A percentile compares a stretch with the other conserved stretches of the same genome.
Evolutionary conservation across 139 green algal genomes (phyloP).

Genomic region (Tetradesmus lagerheimii): DNA sequence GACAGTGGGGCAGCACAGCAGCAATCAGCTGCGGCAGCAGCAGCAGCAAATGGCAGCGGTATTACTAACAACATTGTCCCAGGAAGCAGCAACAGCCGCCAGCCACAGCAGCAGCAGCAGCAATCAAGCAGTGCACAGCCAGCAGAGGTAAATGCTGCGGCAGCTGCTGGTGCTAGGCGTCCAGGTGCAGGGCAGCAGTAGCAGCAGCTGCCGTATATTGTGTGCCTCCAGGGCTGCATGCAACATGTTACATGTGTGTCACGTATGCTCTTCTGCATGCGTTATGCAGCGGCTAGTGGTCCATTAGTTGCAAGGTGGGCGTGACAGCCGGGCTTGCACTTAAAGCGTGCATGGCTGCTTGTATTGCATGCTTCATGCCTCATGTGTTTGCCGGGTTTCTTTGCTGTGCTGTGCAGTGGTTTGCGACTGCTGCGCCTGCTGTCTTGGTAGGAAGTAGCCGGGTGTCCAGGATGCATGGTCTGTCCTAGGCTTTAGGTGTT

Average conservation of each 20-base stretch:
- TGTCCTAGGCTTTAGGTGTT: too few relatives aligned
- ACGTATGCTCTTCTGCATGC: background rate
- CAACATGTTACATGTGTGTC: too few relatives aligned
- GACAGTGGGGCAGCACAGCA: background rate
- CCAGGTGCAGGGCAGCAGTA: background rate
- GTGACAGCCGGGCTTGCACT: background rate
- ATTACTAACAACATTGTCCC: conserved; percentile 38
- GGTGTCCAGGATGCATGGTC: too few relatives aligned
- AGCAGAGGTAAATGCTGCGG: background rate
- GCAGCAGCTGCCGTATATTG: background rate
- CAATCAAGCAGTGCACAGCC: background rate
- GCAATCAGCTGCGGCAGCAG: background rate
- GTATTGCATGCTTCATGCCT: background rate
- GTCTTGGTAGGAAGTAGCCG: too few relatives aligned
- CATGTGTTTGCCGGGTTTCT: background rate
- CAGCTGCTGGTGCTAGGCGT: background rate
- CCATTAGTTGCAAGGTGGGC: background rate
- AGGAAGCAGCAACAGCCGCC: conserved; percentile 29
- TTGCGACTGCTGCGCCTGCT: too few relatives aligned
- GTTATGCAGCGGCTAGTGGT: background rate
- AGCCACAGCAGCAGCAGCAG: conserved; percentile 27
- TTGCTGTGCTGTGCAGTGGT: too few relatives aligned
- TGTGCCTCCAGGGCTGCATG: too few relatives aligned
- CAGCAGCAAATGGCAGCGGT: background rate
- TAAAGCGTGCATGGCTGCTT: background rate